phyloP scores from a whole-genome alignment of 495 filamentous ascomycete species.

The Xylaria acuta region DNA sequence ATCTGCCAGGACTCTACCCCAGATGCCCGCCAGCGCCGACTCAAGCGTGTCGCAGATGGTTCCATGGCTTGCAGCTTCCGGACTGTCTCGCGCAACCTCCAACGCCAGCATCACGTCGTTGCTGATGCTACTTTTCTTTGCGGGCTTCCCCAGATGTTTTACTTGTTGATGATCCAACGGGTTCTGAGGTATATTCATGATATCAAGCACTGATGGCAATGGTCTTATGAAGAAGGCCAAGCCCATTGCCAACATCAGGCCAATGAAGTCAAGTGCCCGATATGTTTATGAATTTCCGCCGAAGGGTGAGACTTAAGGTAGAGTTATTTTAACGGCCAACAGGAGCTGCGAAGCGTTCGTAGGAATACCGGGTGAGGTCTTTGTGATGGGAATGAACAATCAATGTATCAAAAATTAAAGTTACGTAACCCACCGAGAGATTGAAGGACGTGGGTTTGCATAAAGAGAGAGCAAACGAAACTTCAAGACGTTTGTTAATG shows the following conservation, averaged over 20 bases:
- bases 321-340: background rate
- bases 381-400: background rate
- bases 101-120: slow-evolving; percentile 58
- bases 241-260: background rate
- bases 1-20: slow-evolving; percentile 63
- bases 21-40: slow-evolving; percentile 62
- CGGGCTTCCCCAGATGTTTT: background rate
- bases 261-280: background rate
- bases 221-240: background rate
- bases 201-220: background rate
- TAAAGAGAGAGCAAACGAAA: background rate
- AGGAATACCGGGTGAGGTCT: background rate
- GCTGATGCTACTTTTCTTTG: slow-evolving; percentile 1
- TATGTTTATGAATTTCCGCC: background rate
- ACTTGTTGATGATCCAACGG: background rate
- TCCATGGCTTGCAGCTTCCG: slow-evolving; percentile 62
- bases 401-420: background rate
- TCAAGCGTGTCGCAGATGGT: slow-evolving; percentile 61
- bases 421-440: background rate
- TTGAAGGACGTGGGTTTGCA: background rate
- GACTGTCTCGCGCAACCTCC: slow-evolving; percentile 70
- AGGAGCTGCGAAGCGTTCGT: background rate
- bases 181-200: background rate
- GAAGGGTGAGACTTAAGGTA: background rate
- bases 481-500: background rate